Conservation (phyloP, 164 flowering plant genomes). For the Nelumbo lutea region DNA sequence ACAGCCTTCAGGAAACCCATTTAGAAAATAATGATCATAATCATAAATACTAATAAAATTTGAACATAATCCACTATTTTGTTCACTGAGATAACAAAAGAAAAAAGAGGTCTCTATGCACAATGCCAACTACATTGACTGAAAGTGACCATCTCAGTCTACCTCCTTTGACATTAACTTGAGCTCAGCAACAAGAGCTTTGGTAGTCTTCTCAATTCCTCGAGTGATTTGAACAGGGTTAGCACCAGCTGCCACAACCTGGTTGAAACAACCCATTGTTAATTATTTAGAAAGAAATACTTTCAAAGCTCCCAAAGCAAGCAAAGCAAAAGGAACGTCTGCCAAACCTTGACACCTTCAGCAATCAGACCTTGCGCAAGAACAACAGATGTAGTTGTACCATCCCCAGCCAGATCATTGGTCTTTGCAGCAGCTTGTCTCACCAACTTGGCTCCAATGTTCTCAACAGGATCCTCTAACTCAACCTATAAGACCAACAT, state of each 20-base stretch:
- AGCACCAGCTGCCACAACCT: constrained; percentile 99
- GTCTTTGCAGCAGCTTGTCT: constrained; percentile 99
- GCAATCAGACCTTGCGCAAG: constrained; percentile 97
- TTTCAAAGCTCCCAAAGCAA: background rate
- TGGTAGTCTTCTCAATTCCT: constrained; percentile 93
- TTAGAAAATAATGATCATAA: background rate
- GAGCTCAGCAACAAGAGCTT: constrained; percentile 84
- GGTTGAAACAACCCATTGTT: constrained; percentile 6
- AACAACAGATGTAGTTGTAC: constrained; percentile 99
- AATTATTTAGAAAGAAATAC: background rate
- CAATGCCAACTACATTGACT: background rate
- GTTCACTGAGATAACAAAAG: background rate
- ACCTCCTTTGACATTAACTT: constrained; percentile 91
- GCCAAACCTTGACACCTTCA: constrained; percentile 91
- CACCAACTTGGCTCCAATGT: constrained; percentile 93
- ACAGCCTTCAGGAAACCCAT: background rate
- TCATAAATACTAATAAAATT: background rate
- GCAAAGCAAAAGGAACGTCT: background rate
- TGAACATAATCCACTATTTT: background rate
- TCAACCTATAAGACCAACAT: constrained; percentile 49
- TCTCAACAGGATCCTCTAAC: constrained; percentile 97
- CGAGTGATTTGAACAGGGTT: constrained; percentile 94
- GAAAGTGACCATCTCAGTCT: background rate
- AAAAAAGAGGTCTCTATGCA: background rate
- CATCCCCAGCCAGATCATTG: constrained; percentile 99